These are phyloP conservation scores for Thelonectria olida DNA, from an alignment of 2,329 filamentous ascomycete species.

Conservation along the genomic window DNA sequence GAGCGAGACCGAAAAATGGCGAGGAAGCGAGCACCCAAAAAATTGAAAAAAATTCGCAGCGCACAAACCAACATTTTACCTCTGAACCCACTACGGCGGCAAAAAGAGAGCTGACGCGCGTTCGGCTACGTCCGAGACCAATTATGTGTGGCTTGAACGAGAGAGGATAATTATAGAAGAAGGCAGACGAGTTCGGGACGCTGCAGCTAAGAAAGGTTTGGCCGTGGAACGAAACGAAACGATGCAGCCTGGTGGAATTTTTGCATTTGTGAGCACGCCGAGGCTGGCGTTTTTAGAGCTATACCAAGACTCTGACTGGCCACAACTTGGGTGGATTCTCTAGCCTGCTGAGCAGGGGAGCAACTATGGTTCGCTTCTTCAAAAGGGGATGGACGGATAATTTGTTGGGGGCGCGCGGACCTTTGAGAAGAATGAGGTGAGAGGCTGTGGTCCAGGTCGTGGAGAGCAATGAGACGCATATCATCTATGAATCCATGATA, in stretches of 20 bases:
- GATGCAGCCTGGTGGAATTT: constrained; percentile 34
- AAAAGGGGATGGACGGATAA: constrained; percentile 16
- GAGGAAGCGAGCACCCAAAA: constrained; percentile 2
- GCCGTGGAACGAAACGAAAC: constrained; percentile 10
- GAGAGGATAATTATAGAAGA: constrained; percentile 28
- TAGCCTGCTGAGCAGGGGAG: constrained; percentile 25
- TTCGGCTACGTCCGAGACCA: constrained; percentile 20
- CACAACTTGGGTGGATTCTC: constrained; percentile 34
- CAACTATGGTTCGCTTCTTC: constrained; percentile 28
- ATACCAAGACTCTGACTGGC: constrained; percentile 32
- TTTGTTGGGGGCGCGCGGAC: constrained; percentile 28
- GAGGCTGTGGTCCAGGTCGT: background rate
- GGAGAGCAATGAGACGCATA: background rate
- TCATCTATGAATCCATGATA: no score
- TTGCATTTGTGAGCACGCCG: constrained; percentile 25
- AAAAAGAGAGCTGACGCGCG: constrained; percentile 29
- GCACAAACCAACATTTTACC: background rate
- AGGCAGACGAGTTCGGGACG: constrained; percentile 22
- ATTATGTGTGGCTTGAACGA: background rate
- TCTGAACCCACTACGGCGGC: constrained; percentile 4
- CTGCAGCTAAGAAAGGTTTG: constrained; percentile 24
- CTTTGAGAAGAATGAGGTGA: constrained; percentile 15
- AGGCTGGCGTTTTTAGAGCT: constrained; percentile 31
- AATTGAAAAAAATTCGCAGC: constrained; percentile 14
- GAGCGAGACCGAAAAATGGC: constrained; percentile 28